Base-by-base conservation (phyloP, 2,329 filamentous ascomycete genomes). In the Aspergillus pseudoterreus region DNA sequence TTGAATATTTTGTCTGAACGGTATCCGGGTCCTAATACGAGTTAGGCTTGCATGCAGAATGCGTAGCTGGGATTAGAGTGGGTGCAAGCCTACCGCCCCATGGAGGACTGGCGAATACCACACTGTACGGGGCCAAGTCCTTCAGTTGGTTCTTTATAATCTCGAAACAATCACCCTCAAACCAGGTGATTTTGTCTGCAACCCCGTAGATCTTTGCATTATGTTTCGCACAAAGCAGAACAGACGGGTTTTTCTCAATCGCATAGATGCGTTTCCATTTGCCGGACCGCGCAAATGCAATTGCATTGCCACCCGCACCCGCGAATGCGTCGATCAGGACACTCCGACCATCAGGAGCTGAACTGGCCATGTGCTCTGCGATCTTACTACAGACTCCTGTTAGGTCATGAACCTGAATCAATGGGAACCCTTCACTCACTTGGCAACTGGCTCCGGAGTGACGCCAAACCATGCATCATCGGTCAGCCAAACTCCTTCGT, bases 381-480 rank as follows among this genome's bases (percentile, higher is more conserved):
- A 95, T 90, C 72, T 86, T 84, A 53, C 88, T 87, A 21, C 10
- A 17, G n/a, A 3, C 2, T 30, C 4, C 35, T 32, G 39, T 30
- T 21, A 44, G 17, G 21, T 3, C 2, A 15, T 10, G 2, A 14
- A 17, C 8, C 39, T 24, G 30, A 12, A 43, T 32, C n/a, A n/a
- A n/a, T 6, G 35, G 14, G 17, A 21, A 38, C 8, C 14, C n/a
- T 14, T 24, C 10, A 74, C 78, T 63, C 76, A 94, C 89, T 80
- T 84, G 54, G 94, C 94, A 24, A 99, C 83, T 4, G 89, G 88
- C 70, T 99, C 92, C 12, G 94, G 92, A 0, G 95, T 99, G 6
- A 97, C 92, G 50, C 92, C 94, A 69, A 94, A 99, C 94, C 94
- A 99, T 49, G 91, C 88, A 72, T 92, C 87, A 68, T 95, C 86